These are phyloP conservation scores for Suillus alpinus DNA, from an alignment of 768 basidiomycete species.

Conservation along the genomic window DNA sequence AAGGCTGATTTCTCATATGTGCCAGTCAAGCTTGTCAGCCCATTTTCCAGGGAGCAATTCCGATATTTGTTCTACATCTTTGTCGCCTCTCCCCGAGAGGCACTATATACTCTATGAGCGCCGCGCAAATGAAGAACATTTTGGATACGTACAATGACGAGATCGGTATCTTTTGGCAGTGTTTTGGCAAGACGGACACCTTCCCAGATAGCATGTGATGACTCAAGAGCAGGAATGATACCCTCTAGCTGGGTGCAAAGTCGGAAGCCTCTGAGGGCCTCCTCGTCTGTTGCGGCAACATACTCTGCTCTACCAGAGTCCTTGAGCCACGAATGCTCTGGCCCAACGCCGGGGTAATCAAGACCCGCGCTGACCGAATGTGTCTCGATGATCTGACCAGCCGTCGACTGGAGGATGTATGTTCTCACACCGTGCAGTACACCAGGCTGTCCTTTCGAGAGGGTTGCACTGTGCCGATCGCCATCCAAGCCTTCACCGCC, in stretches of 20 bases:
- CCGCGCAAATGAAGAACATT: background rate
- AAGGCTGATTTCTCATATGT: slow-evolving; percentile 41
- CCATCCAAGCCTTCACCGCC: slow-evolving; percentile 94
- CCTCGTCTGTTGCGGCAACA: slow-evolving; percentile 88
- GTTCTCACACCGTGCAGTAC: slow-evolving; percentile 96
- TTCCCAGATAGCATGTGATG: slow-evolving; percentile 94
- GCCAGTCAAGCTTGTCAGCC: slow-evolving; percentile 94
- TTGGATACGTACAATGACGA: slow-evolving; percentile 76
- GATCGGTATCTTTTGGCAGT: slow-evolving; percentile 76
- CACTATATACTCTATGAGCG: slow-evolving; percentile 49
- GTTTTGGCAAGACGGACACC: slow-evolving; percentile 83
- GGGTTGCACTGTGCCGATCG: slow-evolving; percentile 86
- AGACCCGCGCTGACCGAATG: slow-evolving; percentile 96
- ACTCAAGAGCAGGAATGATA: slow-evolving; percentile 96
- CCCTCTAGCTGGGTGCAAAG: slow-evolving; percentile 91
- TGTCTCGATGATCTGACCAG: slow-evolving; percentile 95
- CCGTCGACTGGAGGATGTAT: slow-evolving; percentile 84
- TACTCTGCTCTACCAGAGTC: slow-evolving; percentile 94
- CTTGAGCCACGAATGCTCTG: slow-evolving; percentile 97
- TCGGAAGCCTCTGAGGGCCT: slow-evolving; percentile 90
- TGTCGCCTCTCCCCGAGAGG: slow-evolving; percentile 93
- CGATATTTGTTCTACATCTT: slow-evolving; percentile 97
- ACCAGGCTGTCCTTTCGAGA: slow-evolving; percentile 87
- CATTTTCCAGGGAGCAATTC: slow-evolving; percentile 88
- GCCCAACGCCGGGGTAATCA: slow-evolving; percentile 97